These are phyloP conservation scores for Isochrysis galbana DNA, from an alignment of 78 protist species.

Conservation along the genomic window DNA sequence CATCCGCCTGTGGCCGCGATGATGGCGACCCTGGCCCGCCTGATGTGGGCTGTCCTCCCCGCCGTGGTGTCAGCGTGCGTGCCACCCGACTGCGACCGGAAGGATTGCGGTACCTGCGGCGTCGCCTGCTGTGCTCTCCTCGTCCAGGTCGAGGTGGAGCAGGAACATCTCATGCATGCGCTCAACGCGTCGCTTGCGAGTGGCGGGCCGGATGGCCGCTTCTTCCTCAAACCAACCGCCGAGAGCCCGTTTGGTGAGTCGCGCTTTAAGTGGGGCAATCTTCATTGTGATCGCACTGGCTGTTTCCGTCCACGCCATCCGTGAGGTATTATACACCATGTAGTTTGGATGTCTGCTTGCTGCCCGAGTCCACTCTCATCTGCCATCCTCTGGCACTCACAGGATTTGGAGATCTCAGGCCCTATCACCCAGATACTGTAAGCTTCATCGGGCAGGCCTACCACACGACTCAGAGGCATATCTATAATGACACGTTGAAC, in stretches of 20 bases:
- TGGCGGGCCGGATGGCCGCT: constrained; percentile 17
- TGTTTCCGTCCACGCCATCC: too few relatives aligned
- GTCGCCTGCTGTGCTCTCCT: neutral
- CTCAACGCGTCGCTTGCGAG: neutral
- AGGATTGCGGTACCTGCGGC: constrained; percentile 7
- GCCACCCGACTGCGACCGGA: constrained; percentile 30
- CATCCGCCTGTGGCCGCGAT: too few relatives aligned
- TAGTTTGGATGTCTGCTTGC: too few relatives aligned
- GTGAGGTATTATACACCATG: too few relatives aligned
- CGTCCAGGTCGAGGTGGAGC: neutral
- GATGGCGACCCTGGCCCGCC: too few relatives aligned
- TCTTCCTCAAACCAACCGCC: neutral
- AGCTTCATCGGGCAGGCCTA: neutral
- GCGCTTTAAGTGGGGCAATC: too few relatives aligned
- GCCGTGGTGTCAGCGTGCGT: neutral
- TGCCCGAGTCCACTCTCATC: too few relatives aligned
- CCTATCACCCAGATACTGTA: neutral
- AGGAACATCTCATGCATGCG: neutral
- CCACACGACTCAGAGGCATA: neutral
- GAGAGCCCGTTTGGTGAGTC: neutral
- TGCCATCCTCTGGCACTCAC: too few relatives aligned
- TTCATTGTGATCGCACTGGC: too few relatives aligned
- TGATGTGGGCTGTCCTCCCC: neutral
- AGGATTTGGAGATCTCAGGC: neutral
- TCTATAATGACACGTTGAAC: constrained; percentile 22